phyloP scores from a whole-genome alignment of 495 filamentous ascomycete genomes.

The Aspergillus nanangensis region DNA sequence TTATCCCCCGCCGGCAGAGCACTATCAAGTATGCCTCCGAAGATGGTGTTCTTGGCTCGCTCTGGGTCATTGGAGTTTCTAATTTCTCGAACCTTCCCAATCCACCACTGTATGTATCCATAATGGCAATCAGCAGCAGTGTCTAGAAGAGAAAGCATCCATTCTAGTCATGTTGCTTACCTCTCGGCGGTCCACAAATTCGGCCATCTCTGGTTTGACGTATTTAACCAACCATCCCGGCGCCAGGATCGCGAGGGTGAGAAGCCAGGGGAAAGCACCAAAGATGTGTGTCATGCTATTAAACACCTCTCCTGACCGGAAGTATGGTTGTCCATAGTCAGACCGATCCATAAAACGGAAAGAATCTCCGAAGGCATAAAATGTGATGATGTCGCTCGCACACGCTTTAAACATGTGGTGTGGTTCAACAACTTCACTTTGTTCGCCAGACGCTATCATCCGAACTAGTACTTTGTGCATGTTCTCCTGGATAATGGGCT shows the following conservation, averaged over 20 bases:
- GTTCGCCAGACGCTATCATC: background rate
- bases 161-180: background rate
- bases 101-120: background rate
- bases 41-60: background rate
- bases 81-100: background rate
- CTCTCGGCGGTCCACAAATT: too few relatives aligned
- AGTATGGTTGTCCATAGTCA: background rate
- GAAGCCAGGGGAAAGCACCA: too few relatives aligned
- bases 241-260: too few relatives aligned
- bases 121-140: background rate
- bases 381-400: background rate
- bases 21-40: background rate
- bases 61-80: background rate
- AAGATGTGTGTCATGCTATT: background rate
- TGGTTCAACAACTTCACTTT: background rate
- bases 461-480: background rate
- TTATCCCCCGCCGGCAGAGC: background rate
- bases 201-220: too few relatives aligned
- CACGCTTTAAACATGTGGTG: background rate
- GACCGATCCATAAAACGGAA: background rate
- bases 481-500: background rate
- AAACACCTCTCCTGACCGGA: background rate
- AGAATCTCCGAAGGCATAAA: background rate
- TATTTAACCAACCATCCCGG: too few relatives aligned
- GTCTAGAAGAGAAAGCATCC: background rate